Conservation (phyloP, 192 early-diverging fungal species). For the Blastocladiella britannica region DNA sequence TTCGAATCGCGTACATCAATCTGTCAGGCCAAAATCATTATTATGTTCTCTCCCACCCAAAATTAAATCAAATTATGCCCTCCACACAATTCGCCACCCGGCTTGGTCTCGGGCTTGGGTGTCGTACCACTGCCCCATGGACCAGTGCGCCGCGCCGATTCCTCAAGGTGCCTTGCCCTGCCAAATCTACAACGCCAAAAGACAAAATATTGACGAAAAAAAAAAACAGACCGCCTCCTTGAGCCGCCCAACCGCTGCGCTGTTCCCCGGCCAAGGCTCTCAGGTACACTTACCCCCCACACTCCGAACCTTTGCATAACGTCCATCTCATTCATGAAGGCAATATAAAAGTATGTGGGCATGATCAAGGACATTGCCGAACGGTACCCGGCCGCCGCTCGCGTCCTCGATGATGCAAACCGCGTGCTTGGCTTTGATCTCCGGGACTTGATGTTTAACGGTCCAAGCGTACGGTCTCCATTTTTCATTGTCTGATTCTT, state of each 20-base stretch:
- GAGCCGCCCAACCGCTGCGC: not conserved
- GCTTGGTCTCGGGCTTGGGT: too few relatives aligned
- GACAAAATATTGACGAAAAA: not conserved
- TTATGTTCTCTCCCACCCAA: too few relatives aligned
- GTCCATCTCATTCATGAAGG: too few relatives aligned
- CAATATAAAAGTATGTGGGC: conserved; percentile 70
- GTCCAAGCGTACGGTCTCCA: conserved; percentile 30
- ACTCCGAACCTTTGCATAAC: too few relatives aligned
- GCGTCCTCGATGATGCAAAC: conserved; percentile 78
- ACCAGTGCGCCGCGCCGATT: not conserved
- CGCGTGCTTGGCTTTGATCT: conserved; percentile 51
- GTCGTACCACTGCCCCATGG: too few relatives aligned
- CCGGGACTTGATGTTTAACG: conserved; percentile 67
- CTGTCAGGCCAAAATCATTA: too few relatives aligned
- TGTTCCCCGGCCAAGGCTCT: not conserved
- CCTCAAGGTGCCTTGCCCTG: not conserved
- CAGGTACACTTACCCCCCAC: too few relatives aligned
- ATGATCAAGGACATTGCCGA: conserved; percentile 82
- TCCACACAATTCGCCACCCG: too few relatives aligned
- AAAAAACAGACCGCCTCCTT: not conserved
- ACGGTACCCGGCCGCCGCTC: conserved; percentile 43
- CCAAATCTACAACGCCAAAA: not conserved
- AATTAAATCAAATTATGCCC: too few relatives aligned
- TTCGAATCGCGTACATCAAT: too few relatives aligned
- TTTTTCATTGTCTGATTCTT: not conserved